Conservation (phyloP, 2,329 filamentous ascomycete genomes). For the Alternaria sp. region DNA sequence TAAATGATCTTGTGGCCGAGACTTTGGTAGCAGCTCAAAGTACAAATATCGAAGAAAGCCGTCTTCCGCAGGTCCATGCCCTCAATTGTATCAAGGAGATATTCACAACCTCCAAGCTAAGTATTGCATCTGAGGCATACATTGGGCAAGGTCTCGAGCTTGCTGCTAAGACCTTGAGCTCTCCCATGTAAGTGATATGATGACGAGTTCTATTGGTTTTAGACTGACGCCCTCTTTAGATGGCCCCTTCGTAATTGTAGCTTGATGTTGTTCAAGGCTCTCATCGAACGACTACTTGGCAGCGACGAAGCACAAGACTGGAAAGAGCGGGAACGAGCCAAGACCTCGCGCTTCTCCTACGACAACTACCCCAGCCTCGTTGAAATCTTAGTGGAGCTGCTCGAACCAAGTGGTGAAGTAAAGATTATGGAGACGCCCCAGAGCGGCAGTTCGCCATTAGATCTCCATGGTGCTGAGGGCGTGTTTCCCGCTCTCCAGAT, state of each 20-base stretch:
- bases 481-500: slow-evolving; percentile 87
- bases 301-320: slow-evolving; percentile 72
- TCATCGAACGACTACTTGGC: slow-evolving; percentile 81
- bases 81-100: slow-evolving; percentile 93
- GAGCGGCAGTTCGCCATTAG: slow-evolving; percentile 38
- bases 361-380: slow-evolving; percentile 73
- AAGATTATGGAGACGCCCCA: slow-evolving; percentile 37
- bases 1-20: slow-evolving; percentile 69
- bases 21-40: slow-evolving; percentile 63
- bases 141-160: slow-evolving; percentile 77
- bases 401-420: slow-evolving; percentile 53
- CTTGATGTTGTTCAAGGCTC: slow-evolving; percentile 83
- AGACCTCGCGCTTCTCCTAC: slow-evolving; percentile 69
- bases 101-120: slow-evolving; percentile 81
- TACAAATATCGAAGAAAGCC: slow-evolving; percentile 63
- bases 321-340: slow-evolving; percentile 55
- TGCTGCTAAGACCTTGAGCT: slow-evolving; percentile 81
- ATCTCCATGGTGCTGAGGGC: slow-evolving; percentile 63
- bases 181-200: slow-evolving; percentile 69
- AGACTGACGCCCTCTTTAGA: slow-evolving; percentile 51
- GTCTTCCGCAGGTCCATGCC: slow-evolving; percentile 90
- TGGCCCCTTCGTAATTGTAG: slow-evolving; percentile 97
- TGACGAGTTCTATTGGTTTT: neutral
- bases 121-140: slow-evolving; percentile 75
- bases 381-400: slow-evolving; percentile 68